These are phyloP conservation scores for Quercus variabilis DNA, from an alignment of 306 rosid genomes.

Conservation along the genomic window DNA sequence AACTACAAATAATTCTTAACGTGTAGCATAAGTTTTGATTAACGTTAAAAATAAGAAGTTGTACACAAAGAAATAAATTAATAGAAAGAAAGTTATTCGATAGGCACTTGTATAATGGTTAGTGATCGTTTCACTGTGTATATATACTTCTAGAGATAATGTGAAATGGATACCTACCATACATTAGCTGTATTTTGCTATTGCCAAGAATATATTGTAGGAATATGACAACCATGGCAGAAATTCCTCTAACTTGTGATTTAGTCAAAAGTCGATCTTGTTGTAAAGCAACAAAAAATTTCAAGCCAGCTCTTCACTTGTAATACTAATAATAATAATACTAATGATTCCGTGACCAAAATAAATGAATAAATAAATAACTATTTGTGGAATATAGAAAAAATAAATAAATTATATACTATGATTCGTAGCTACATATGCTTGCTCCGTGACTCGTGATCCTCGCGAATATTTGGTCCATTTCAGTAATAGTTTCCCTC, in stretches of 20 bases:
- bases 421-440: neutral
- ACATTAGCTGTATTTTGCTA: neutral
- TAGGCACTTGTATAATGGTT: too few relatives aligned
- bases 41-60: too few relatives aligned
- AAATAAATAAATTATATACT: neutral
- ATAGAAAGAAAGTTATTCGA: too few relatives aligned
- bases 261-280: conserved; percentile 17
- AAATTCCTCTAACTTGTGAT: neutral
- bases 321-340: neutral
- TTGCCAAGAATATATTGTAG: neutral
- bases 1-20: too few relatives aligned
- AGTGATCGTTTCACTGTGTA: too few relatives aligned
- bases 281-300: conserved; percentile 19
- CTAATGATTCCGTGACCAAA: conserved; percentile 13
- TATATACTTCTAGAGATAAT: too few relatives aligned
- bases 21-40: too few relatives aligned
- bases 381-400: neutral
- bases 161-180: too few relatives aligned
- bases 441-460: neutral
- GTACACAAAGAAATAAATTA: too few relatives aligned
- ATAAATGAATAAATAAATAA: neutral
- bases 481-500: neutral
- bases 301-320: conserved; percentile 3
- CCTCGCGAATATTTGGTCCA: neutral
- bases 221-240: neutral